Evolutionary conservation across 2,329 filamentous ascomycete species (phyloP).

Genomic region (Stagonosporopsis tanaceti): DNA sequence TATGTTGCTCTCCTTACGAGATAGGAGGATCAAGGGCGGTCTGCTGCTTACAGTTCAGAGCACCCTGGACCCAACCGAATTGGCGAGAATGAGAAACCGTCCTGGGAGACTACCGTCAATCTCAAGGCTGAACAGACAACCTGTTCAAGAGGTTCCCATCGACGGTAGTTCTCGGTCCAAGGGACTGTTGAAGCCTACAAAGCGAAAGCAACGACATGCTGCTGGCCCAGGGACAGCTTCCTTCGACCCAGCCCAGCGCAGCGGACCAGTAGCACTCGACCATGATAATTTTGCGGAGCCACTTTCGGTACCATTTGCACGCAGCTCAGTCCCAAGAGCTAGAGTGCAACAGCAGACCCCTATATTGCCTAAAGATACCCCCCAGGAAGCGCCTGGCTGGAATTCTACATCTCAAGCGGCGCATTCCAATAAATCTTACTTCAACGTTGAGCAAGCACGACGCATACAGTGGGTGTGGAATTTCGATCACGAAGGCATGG

Average conservation of each 20-base stretch:
- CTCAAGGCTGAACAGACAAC: too few species aligned
- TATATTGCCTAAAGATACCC: neutral
- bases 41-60: neutral
- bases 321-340: neutral
- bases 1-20: slow-evolving; percentile 23
- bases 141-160: neutral
- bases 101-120: neutral
- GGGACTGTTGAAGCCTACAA: neutral
- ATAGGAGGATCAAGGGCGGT: slow-evolving; percentile 12
- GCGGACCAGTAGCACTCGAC: neutral
- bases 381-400: neutral
- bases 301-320: neutral
- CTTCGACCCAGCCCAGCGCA: neutral
- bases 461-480: slow-evolving; percentile 4
- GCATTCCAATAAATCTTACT: neutral
- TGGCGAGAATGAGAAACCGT: neutral
- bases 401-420: neutral
- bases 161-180: neutral
- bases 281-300: neutral
- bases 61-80: neutral
- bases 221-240: neutral
- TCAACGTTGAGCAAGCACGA: neutral
- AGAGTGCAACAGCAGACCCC: neutral
- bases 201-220: neutral
- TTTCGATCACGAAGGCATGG: neutral